These are phyloP conservation scores for Nidula microcarpa DNA, from an alignment of 768 basidiomycete species.

Conservation along the genomic window DNA sequence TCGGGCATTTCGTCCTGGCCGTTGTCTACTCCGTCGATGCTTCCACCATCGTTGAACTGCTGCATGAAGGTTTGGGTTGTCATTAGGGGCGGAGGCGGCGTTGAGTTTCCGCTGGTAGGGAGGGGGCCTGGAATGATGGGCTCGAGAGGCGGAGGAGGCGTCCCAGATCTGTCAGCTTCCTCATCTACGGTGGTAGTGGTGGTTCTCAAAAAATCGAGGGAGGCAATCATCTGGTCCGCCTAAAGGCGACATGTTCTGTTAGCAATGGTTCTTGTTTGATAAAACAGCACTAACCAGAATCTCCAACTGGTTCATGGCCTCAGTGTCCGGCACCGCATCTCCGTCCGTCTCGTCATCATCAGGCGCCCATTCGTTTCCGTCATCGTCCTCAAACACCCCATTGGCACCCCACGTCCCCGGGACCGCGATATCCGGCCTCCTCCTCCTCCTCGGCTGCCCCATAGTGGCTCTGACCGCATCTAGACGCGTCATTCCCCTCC, in stretches of 20 bases:
- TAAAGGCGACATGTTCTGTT: conserved; percentile 1
- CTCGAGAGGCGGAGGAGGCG: background rate
- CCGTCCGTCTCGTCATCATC: conserved; percentile 12
- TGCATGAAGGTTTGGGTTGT: too few relatives aligned
- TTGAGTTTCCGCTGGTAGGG: too few relatives aligned
- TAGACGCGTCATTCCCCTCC: conserved; percentile 6
- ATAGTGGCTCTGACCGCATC: background rate
- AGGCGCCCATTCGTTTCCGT: background rate
- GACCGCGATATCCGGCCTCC: background rate
- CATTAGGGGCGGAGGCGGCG: too few relatives aligned
- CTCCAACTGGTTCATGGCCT: conserved; percentile 21
- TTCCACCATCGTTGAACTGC: too few relatives aligned
- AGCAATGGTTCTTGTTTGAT: background rate
- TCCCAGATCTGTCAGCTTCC: background rate
- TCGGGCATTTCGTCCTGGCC: conserved; percentile 30
- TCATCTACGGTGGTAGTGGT: background rate
- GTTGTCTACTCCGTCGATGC: conserved; percentile 7
- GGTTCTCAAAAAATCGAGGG: background rate
- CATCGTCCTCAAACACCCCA: conserved; percentile 4
- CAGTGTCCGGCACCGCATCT: conserved; percentile 7
- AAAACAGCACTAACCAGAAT: conserved; percentile 19
- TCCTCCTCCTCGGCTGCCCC: background rate
- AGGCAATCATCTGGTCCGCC: conserved; percentile 30
- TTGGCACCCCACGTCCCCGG: too few relatives aligned
- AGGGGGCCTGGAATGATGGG: background rate